These are phyloP conservation scores for Zymoseptoria brevis DNA, from an alignment of 2,329 filamentous ascomycete genomes.

Conservation along the genomic window DNA sequence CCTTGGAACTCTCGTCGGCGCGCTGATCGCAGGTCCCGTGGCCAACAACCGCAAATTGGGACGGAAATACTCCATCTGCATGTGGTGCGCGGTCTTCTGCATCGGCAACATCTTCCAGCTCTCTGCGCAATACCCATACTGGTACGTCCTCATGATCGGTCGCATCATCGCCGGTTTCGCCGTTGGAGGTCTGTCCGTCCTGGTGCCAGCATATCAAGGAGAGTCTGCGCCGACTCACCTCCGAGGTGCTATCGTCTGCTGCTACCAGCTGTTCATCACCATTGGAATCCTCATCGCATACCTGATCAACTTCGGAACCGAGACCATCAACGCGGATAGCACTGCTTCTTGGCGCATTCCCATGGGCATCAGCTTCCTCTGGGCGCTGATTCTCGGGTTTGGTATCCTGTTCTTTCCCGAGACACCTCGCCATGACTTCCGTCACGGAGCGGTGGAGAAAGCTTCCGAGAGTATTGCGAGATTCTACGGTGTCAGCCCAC, in stretches of 20 bases:
- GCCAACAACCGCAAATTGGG: conserved; percentile 49
- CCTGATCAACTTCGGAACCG: conserved; percentile 52
- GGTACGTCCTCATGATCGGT: conserved; percentile 58
- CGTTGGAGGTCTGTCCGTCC: conserved; percentile 54
- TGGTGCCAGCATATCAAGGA: conserved; percentile 59
- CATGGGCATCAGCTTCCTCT: conserved; percentile 39
- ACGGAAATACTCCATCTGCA: conserved; percentile 53
- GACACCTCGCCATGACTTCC: conserved; percentile 41
- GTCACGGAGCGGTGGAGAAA: conserved; percentile 33
- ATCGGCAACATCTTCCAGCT: conserved; percentile 59
- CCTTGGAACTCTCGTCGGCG: conserved; percentile 52
- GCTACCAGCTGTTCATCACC: conserved; percentile 61
- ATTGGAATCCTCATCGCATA: conserved; percentile 52
- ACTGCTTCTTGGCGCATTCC: conserved; percentile 39
- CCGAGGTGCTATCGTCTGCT: conserved; percentile 53
- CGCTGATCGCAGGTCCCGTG: conserved; percentile 49
- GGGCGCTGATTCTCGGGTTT: conserved; percentile 36
- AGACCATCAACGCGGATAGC: conserved; percentile 28
- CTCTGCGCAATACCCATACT: conserved; percentile 41
- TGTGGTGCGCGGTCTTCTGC: conserved; percentile 53
- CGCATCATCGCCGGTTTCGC: conserved; percentile 56
- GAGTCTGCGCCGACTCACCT: conserved; percentile 57
- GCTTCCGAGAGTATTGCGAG: conserved; percentile 36
- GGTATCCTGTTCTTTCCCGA: conserved; percentile 41
- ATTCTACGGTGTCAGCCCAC: conserved; percentile 39